Percentiles rank a stretch among this genome's conserved stretches.
These are phyloP conservation scores for Hyparrhenia diplandra DNA, from an alignment of 176 grass and related monocot species.

Conservation along the genomic window DNA sequence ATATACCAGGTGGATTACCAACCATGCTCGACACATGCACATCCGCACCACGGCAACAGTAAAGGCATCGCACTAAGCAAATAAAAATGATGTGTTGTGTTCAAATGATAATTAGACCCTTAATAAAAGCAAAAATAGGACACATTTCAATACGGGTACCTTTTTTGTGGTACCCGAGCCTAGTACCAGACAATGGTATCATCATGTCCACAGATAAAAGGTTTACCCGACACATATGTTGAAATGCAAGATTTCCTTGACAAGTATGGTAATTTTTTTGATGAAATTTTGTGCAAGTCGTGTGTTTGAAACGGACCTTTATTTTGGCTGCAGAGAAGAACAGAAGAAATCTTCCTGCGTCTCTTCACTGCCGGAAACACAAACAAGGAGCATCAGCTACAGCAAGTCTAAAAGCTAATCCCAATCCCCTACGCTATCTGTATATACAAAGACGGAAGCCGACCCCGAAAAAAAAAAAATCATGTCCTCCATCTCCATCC, in stretches of 20 bases:
- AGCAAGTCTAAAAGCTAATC: not conserved
- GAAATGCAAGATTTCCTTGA: not conserved
- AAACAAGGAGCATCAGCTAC: not conserved
- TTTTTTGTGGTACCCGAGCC: too few species aligned
- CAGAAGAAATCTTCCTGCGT: slow-evolving; percentile 21
- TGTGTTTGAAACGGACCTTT: not conserved
- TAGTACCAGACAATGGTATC: too few species aligned
- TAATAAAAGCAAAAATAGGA: not conserved
- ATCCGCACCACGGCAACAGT: too few species aligned
- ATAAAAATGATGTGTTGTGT: not conserved
- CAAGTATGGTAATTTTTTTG: not conserved
- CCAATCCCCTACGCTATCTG: not conserved
- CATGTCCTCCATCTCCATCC: slow-evolving; percentile 54
- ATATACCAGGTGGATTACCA: not conserved
- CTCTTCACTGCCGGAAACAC: not conserved
- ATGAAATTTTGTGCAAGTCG: not conserved
- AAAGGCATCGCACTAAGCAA: not conserved
- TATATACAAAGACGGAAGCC: slow-evolving; percentile 28
- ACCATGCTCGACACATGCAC: not conserved
- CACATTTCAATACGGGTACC: not conserved
- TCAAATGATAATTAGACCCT: not conserved
- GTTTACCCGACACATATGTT: not conserved
- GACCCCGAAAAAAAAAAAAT: slow-evolving; percentile 33
- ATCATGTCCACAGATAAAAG: too few species aligned
- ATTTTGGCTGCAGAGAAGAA: not conserved